A percentile compares a stretch with the other conserved stretches of the same genome.
Conservation (phyloP, 805 yeast species). For the Saccharomyces kudriavzevii region DNA sequence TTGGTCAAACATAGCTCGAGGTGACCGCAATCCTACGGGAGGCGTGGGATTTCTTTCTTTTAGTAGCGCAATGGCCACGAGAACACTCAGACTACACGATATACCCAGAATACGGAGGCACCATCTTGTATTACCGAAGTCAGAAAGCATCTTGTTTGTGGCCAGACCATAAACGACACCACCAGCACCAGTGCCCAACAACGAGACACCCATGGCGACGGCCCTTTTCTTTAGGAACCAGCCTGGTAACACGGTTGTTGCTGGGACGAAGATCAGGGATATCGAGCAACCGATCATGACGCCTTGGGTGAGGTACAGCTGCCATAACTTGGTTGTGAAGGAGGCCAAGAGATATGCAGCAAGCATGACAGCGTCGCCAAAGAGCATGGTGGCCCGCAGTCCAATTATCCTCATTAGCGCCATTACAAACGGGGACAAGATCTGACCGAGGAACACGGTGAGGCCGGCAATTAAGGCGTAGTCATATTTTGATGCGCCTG, state of each 20-base stretch:
- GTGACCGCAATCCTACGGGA: constrained; percentile 23
- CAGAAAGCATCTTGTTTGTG: constrained; percentile 35
- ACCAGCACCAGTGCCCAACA: constrained; percentile 47
- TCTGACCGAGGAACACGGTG: constrained; percentile 47
- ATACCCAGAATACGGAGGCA: constrained; percentile 41
- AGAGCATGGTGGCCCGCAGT: constrained; percentile 36
- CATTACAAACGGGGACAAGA: constrained; percentile 50
- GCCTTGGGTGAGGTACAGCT: constrained; percentile 62
- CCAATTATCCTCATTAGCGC: constrained; percentile 44
- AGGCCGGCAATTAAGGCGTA: constrained; percentile 65
- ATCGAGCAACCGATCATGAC: constrained; percentile 45
- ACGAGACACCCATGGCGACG: constrained; percentile 42
- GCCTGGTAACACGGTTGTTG: constrained; percentile 52
- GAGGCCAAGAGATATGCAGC: constrained; percentile 54
- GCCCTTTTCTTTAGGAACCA: constrained; percentile 63
- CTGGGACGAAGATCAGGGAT: constrained; percentile 52
- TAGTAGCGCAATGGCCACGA: constrained; percentile 36
- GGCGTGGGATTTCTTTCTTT: constrained; percentile 37
- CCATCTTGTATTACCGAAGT: constrained; percentile 39
- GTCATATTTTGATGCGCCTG: constrained; percentile 49
- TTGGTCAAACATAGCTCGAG: constrained; percentile 9
- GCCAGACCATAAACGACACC: constrained; percentile 40
- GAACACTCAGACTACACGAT: constrained; percentile 32
- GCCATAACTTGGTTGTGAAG: constrained; percentile 53
- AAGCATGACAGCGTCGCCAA: constrained; percentile 47